Evolutionary conservation across 2,329 filamentous ascomycete genomes (phyloP).

Genomic region (Helicocarpus griseus): DNA sequence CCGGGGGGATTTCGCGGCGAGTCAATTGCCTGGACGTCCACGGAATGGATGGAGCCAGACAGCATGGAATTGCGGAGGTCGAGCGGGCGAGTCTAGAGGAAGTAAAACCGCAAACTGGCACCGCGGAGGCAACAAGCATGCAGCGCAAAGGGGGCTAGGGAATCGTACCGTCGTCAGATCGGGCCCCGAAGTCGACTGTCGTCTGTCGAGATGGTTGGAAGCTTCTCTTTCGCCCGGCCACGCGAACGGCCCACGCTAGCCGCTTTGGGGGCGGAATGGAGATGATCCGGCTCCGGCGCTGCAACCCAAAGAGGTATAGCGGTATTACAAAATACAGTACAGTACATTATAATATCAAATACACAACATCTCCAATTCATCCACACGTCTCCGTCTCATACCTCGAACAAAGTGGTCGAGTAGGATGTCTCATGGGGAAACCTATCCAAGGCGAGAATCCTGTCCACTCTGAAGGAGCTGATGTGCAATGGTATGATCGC

Average conservation of each 20-base stretch:
- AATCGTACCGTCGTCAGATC: not conserved
- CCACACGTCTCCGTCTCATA: too few relatives aligned
- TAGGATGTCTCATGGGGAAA: too few relatives aligned
- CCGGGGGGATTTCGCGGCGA: not conserved
- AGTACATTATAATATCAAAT: too few relatives aligned
- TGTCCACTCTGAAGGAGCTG: too few relatives aligned
- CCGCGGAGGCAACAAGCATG: not conserved
- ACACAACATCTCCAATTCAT: too few relatives aligned
- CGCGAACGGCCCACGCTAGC: not conserved
- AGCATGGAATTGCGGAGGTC: not conserved
- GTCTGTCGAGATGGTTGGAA: not conserved
- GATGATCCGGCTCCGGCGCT: not conserved
- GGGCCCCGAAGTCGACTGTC: not conserved
- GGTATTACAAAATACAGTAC: too few relatives aligned
- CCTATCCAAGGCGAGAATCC: too few relatives aligned
- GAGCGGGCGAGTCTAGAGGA: not conserved
- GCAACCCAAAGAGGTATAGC: not conserved
- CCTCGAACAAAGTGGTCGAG: too few relatives aligned
- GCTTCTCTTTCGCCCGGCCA: not conserved
- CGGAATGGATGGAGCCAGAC: not conserved
- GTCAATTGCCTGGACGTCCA: not conserved
- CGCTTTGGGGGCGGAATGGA: not conserved
- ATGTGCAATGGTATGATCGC: too few relatives aligned
- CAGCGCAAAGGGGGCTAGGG: not conserved
- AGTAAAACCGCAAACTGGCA: not conserved